Base-by-base conservation (phyloP, 176 grass and related monocot genomes). In the Typha latifolia region DNA sequence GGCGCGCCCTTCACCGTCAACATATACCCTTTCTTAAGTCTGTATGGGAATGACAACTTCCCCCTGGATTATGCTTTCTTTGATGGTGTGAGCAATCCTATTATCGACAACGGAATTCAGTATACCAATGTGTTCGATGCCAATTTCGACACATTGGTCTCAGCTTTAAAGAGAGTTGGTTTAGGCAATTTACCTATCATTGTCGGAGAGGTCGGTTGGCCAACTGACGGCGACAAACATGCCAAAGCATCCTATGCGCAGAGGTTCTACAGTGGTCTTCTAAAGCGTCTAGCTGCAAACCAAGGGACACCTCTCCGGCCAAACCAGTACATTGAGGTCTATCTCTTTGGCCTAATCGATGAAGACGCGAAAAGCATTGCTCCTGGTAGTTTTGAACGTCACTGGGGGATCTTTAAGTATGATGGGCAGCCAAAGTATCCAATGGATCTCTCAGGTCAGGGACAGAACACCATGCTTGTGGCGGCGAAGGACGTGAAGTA, bases 191-290 rank as follows among this genome's bases (percentile, higher is more conserved):
- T 96, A 50, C 88, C 88, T 21, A 51, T 96, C 74, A 15, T 96
- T n/a, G 66, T 96, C 47, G 92, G 92, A 61, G 92, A 96, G 85
- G 92, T 96, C 14, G 88, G 92, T 18, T 96, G 92, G 92, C 92
- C 92, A 26, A 96, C 92, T 0, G 85, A 96, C 63, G 92, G 92
- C 32, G 82, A 96, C 85, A 73, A 74, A 66, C 82, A 84, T 77
- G 92, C 92, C 48, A 82, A 73, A 20, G 14, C 12, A 59, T 31
- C 53, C 1, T 75, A 78, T 63, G 92, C 92, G 14, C 85, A 96
- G 74, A 78, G 92, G 5, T 96, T 96, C 88, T 96, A 91, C 85
- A 55, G 37, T 32, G 92, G 92, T 21, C 82, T 96, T 1, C 62
- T 91, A 0, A 48, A 47, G 49, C 77, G 80, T 1, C 85, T 96